A percentile compares a stretch with the other conserved stretches of the same genome.
Conservation (phyloP, 805 yeast species). For the Candida montana region DNA sequence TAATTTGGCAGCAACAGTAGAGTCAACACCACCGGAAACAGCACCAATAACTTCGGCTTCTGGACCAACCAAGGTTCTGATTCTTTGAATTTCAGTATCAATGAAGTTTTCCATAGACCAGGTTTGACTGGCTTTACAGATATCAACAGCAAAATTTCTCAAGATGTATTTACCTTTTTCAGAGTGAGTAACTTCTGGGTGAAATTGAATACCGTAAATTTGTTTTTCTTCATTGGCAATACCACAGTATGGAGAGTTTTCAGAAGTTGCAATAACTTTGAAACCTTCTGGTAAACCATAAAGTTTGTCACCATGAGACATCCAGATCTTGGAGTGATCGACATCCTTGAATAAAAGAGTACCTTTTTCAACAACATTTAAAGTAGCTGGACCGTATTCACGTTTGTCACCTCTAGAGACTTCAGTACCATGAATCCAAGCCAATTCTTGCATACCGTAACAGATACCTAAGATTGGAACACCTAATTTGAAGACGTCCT, state of each 20-base stretch:
- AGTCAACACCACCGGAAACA: constrained; percentile 98
- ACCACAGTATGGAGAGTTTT: constrained; percentile 94
- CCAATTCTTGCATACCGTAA: constrained; percentile 98
- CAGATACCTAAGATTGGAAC: constrained; percentile 98
- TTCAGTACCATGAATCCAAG: constrained; percentile 90
- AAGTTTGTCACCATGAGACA: constrained; percentile 98
- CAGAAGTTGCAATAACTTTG: constrained; percentile 84
- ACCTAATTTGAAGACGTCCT: constrained; percentile 78
- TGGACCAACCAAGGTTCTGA: constrained; percentile 88
- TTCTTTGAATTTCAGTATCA: constrained; percentile 92
- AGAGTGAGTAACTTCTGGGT: constrained; percentile 98
- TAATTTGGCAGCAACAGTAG: constrained; percentile 97
- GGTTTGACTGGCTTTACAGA: constrained; percentile 81
- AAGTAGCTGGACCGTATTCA: constrained; percentile 95
- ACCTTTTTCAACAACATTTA: constrained; percentile 61
- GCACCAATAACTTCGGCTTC: constrained; percentile 99
- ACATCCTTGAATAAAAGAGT: constrained; percentile 81
- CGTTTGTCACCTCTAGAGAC: constrained; percentile 96
- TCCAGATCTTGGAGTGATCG: constrained; percentile 96
- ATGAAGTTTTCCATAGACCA: constrained; percentile 99
- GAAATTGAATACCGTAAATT: constrained; percentile 96
- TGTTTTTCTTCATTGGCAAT: constrained; percentile 67
- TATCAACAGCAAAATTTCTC: constrained; percentile 87
- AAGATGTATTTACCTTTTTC: constrained; percentile 81
- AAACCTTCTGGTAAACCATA: constrained; percentile 85